Conservation (phyloP, 306 rosid species). For the Lathyrus oleraceus region DNA sequence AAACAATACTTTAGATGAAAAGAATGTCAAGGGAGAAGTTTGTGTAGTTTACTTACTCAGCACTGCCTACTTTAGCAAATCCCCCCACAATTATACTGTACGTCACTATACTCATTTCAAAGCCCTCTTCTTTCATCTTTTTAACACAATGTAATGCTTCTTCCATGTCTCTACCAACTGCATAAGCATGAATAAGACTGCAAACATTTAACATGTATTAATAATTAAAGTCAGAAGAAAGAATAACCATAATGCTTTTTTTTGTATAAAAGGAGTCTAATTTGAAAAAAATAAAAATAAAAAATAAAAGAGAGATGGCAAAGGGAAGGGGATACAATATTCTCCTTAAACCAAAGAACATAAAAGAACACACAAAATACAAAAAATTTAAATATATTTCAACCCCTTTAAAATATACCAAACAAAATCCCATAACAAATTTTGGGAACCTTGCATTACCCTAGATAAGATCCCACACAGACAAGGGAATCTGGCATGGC, state of each 20-base stretch:
- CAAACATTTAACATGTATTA: slow-evolving; percentile 49
- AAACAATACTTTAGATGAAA: slow-evolving; percentile 1
- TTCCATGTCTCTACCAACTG: slow-evolving; percentile 99
- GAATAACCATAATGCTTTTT: slow-evolving; percentile 4
- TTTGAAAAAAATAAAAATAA: neutral
- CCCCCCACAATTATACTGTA: slow-evolving; percentile 91
- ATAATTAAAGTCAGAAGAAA: slow-evolving; percentile 35
- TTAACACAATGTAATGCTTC: slow-evolving; percentile 90
- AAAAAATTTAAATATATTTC: slow-evolving; percentile 11
- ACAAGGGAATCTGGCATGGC: neutral
- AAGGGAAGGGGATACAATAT: slow-evolving; percentile 4
- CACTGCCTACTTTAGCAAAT: slow-evolving; percentile 71
- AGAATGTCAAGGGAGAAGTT: slow-evolving; percentile 12
- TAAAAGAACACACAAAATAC: slow-evolving; percentile 15
- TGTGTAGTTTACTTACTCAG: slow-evolving; percentile 67
- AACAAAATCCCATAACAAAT: neutral
- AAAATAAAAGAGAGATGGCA: slow-evolving; percentile 16
- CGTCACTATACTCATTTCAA: slow-evolving; percentile 88
- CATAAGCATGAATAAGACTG: slow-evolving; percentile 99
- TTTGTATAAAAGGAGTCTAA: slow-evolving; percentile 15
- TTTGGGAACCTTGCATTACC: neutral
- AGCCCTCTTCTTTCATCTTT: slow-evolving; percentile 89
- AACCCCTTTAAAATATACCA: slow-evolving; percentile 12
- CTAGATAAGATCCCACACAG: neutral
- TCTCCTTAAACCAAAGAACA: too few relatives aligned